Evolutionary conservation across 345 rosid species (phyloP).

Genomic region (Mercurialis annua): DNA sequence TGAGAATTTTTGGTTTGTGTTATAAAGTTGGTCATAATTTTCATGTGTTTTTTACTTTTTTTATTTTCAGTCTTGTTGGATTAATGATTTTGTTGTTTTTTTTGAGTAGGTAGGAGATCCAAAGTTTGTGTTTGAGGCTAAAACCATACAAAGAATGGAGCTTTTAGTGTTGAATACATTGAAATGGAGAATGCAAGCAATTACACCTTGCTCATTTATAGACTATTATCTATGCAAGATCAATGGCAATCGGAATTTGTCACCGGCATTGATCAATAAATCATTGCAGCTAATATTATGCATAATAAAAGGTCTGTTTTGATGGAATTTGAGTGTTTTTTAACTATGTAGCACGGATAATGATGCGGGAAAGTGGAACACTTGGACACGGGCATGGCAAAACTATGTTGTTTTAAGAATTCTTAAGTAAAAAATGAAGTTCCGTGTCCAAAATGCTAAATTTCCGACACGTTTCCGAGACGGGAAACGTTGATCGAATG

Average conservation of each 20-base stretch:
- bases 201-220: constrained; percentile 37
- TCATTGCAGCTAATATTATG: constrained; percentile 38
- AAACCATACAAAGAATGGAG: constrained; percentile 38
- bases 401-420: no score
- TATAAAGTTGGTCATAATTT: not conserved
- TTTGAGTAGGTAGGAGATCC: constrained; percentile 19
- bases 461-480: no score
- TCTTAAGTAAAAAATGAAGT: no score
- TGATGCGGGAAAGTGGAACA: no score
- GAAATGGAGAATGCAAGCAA: constrained; percentile 34
- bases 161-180: constrained; percentile 33
- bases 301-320: constrained; percentile 42
- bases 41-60: no score
- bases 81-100: not conserved
- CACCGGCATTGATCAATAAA: not conserved
- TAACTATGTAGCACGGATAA: no score
- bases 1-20: not conserved
- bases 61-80: not conserved
- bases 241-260: constrained; percentile 31
- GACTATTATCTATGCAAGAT: constrained; percentile 29
- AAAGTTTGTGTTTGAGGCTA: constrained; percentile 21
- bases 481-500: no score
- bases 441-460: no score
- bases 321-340: no score
- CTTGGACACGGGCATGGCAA: no score